phyloP scores from a whole-genome alignment of 441 rosid genomes.

The Adansonia rubrostipa region DNA sequence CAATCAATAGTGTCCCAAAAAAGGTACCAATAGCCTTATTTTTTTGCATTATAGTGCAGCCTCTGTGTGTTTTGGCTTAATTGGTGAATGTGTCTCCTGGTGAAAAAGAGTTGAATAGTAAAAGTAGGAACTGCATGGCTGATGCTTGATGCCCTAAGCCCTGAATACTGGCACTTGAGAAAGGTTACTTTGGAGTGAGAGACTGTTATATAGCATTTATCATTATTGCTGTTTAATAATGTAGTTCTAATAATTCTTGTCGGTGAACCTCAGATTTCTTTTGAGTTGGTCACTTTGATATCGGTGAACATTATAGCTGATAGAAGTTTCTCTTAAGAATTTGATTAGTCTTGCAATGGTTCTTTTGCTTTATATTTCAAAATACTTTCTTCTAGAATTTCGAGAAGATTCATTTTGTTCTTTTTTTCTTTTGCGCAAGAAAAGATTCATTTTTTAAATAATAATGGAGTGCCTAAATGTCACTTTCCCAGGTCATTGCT shows the following conservation, averaged over 20 bases:
- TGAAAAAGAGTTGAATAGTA: not conserved
- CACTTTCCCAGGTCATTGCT: slow-evolving; percentile 64
- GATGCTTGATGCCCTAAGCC: not conserved
- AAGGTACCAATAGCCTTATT: slow-evolving; percentile 54
- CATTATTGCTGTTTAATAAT: not conserved
- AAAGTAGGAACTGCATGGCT: not conserved
- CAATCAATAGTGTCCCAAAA: slow-evolving; percentile 89
- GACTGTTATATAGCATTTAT: not conserved
- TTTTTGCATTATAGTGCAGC: not conserved
- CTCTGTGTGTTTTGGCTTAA: not conserved
- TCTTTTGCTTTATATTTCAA: not conserved
- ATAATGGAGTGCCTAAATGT: slow-evolving; percentile 10
- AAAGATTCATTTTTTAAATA: slow-evolving; percentile 11
- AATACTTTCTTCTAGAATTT: not conserved
- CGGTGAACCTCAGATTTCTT: not conserved
- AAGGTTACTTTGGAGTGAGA: not conserved
- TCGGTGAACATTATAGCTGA: not conserved
- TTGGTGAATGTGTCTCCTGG: not conserved
- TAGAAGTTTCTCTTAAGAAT: not conserved
- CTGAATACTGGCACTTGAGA: not conserved
- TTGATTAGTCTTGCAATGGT: not conserved
- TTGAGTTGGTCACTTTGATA: not conserved
- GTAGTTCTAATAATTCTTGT: not conserved
- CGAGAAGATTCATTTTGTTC: not conserved
- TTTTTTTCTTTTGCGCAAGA: not conserved